phyloP scores from a whole-genome alignment of 257 asterid genomes.

The Rubia yunnanensis region DNA sequence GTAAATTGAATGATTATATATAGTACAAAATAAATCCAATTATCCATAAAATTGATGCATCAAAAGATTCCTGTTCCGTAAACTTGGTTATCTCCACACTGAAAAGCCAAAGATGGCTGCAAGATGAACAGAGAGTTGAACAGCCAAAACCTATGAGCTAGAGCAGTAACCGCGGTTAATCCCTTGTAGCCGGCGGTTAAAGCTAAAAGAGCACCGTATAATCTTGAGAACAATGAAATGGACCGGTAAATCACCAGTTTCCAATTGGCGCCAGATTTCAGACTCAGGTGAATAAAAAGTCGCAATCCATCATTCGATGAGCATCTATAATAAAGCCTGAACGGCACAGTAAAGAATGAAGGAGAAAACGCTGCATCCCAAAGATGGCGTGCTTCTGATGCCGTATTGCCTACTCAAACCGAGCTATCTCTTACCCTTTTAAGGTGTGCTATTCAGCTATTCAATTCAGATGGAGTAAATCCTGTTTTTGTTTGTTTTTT shows the following conservation, averaged over 20 bases:
- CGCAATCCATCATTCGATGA: not conserved
- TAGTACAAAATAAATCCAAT: too few species aligned
- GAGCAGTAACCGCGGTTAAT: too few species aligned
- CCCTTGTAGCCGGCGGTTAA: not conserved
- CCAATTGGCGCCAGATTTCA: not conserved
- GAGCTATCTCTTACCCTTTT: constrained; percentile 1
- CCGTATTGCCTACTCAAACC: constrained; percentile 15
- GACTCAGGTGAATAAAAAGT: constrained; percentile 7
- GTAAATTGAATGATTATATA: too few species aligned
- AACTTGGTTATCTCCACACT: too few species aligned
- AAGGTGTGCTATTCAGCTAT: not conserved
- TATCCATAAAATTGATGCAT: too few species aligned
- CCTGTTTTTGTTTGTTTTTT: not conserved
- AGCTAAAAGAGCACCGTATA: not conserved
- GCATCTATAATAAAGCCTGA: not conserved
- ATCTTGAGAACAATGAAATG: not conserved
- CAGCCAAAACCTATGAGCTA: not conserved
- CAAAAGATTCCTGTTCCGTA: too few species aligned
- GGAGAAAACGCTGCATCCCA: not conserved
- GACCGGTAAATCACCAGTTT: not conserved
- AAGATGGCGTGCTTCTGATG: constrained; percentile 2
- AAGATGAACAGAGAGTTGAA: not conserved
- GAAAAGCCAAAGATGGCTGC: not conserved
- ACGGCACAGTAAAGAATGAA: constrained; percentile 2
- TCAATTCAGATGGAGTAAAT: not conserved